Conservation (phyloP, 2,329 filamentous ascomycete genomes). For the Penicillium paneum region DNA sequence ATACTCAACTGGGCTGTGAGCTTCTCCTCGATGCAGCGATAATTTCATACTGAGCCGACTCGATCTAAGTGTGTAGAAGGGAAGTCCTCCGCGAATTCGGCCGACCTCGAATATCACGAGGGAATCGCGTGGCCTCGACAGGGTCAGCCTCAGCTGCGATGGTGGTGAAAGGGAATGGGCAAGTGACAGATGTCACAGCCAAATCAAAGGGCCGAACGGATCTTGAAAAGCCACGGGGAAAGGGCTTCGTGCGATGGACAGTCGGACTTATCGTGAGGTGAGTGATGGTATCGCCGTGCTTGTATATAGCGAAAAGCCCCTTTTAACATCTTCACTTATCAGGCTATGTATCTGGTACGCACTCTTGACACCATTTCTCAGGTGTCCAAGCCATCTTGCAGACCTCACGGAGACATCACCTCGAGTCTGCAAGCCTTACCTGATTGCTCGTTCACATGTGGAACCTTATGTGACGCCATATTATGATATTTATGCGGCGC, state of each 20-base stretch:
- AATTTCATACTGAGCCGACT: not conserved
- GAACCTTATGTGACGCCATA: slow-evolving; percentile 78
- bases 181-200: slow-evolving; percentile 19
- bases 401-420: slow-evolving; percentile 68
- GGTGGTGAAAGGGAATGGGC: slow-evolving; percentile 28
- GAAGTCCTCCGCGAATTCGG: slow-evolving; percentile 1
- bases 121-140: slow-evolving; percentile 9
- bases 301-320: not conserved
- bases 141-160: slow-evolving; percentile 21
- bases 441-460: slow-evolving; percentile 62
- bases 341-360: slow-evolving; percentile 84
- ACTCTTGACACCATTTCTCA: slow-evolving; percentile 74
- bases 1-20: not conserved
- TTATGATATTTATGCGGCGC: slow-evolving; percentile 78
- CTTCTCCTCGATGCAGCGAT: slow-evolving; percentile 6
- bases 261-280: slow-evolving; percentile 37
- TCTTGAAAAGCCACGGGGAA: slow-evolving; percentile 14
- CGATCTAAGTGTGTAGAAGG: slow-evolving; percentile 2
- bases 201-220: slow-evolving; percentile 15
- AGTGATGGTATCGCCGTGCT: slow-evolving; percentile 14
- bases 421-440: slow-evolving; percentile 76
- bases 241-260: slow-evolving; percentile 33
- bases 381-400: slow-evolving; percentile 70
- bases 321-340: slow-evolving; percentile 12
- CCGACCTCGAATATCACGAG: slow-evolving; percentile 6